Base-by-base conservation (phyloP, 2,329 filamentous ascomycete genomes). In the Onygenales sp. region DNA sequence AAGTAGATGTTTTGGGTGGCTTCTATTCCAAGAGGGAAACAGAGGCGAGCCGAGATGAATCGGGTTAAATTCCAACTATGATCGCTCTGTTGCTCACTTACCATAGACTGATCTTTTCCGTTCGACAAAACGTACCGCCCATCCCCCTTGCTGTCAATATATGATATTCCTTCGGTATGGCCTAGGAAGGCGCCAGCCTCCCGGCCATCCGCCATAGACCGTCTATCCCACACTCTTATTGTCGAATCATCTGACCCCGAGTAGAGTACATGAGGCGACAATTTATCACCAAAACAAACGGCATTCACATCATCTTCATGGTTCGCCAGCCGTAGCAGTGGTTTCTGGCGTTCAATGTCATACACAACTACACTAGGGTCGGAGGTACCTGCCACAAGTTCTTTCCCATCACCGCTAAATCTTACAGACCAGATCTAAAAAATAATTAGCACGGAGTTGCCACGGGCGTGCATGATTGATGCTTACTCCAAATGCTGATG, bases 211-310 rank as follows among this genome's bases (percentile, higher is more conserved):
- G 76, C 79, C 74, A 85, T 78, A 38, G 78, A 81, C 49, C 93
- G 81, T 47, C 92, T 82, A 65, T 98, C 93, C 93, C 93, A 98
- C 2, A 98, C 89, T 65, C 95, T 95, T 63, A 97, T 81, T 0
- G 89, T 94, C 2, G 87, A 85, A 65, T 98, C 93, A 65, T 98
- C 93, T 0, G 90, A 95, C 17, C 93, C 93, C 0, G 91, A 96
- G 71, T 96, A 97, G 2, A 98, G 77, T 56, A 97, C 92, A 66
- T 98, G 91, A 1, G 93, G 92, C 0, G 89, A 94, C 33, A 81
- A 80, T 56, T 84, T 84, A 69, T 97, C 91, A 1, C 90, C 93
- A 64, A 95, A 97, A 69, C 91, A 96, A 0, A 98, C 93, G 4
- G 93, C 93, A 62, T 97, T 98, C 52, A 97, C 92, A 66, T 98